Evolutionary conservation across 1,284 basidiomycete genomes (phyloP).

Genomic region (Fistulinella staudtii): DNA sequence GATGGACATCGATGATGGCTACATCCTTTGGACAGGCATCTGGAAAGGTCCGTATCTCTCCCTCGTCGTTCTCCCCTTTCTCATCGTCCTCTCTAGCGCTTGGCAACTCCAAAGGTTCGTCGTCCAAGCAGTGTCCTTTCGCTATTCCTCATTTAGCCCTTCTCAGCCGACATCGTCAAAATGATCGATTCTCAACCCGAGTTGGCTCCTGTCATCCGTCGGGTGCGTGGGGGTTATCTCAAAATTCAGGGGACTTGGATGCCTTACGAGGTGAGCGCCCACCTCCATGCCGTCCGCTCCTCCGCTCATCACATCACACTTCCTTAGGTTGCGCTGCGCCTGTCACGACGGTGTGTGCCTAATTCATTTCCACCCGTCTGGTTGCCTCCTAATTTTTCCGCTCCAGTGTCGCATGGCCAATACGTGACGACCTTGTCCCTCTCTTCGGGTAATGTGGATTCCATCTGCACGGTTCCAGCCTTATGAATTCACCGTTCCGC

Average conservation of each 20-base stretch:
- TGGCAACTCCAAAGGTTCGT: constrained; percentile 77
- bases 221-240: constrained; percentile 80
- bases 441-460: constrained; percentile 64
- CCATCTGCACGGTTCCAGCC: constrained; percentile 1
- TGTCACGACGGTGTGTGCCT: constrained; percentile 64
- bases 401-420: constrained; percentile 80
- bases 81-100: constrained; percentile 47
- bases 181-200: constrained; percentile 87
- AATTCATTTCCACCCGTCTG: constrained; percentile 9
- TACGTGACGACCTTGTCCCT: constrained; percentile 77
- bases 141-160: constrained; percentile 14
- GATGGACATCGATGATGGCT: constrained; percentile 89
- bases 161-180: constrained; percentile 79
- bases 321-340: constrained; percentile 60
- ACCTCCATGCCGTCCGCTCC: constrained; percentile 7
- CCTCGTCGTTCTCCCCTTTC: not conserved
- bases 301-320: constrained; percentile 18
- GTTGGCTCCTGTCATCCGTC: constrained; percentile 71
- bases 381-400: constrained; percentile 19
- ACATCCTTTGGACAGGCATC: constrained; percentile 83
- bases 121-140: constrained; percentile 6
- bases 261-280: constrained; percentile 68
- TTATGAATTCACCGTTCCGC: constrained; percentile 15
- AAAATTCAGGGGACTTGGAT: constrained; percentile 90
- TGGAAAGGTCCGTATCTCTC: constrained; percentile 65